These are phyloP conservation scores for Mrakia hoshinonis DNA, from an alignment of 768 basidiomycete genomes.

Conservation along the genomic window DNA sequence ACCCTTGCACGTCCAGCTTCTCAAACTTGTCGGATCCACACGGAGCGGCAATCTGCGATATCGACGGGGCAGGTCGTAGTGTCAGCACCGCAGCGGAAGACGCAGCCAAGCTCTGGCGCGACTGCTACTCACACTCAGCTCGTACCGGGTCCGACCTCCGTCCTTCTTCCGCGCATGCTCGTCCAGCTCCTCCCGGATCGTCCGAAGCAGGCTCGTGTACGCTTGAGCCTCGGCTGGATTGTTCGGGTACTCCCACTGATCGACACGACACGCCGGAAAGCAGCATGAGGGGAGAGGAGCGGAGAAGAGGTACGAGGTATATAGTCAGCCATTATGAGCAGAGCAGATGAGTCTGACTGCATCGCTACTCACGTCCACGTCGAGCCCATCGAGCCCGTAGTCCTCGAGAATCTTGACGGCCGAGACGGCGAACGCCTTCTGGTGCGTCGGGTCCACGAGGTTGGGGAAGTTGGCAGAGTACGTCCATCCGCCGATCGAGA, in stretches of 20 bases:
- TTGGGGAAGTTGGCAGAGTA: conserved; percentile 80
- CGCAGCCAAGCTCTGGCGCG: conserved; percentile 45
- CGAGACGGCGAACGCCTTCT: conserved; percentile 70
- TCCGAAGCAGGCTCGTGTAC: conserved; percentile 70
- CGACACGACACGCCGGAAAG: background rate
- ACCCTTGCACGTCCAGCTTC: conserved; percentile 57
- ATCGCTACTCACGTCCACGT: conserved; percentile 73
- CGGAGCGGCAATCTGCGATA: conserved; percentile 55
- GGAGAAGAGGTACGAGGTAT: background rate
- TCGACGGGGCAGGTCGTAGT: background rate
- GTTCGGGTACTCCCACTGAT: conserved; percentile 71
- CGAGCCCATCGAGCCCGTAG: conserved; percentile 84
- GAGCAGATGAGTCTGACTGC: conserved; percentile 3
- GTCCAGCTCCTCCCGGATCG: conserved; percentile 67
- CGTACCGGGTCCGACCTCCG: conserved; percentile 50
- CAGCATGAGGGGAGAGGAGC: background rate
- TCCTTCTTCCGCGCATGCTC: conserved; percentile 62
- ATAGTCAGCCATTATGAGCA: background rate
- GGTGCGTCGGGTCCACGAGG: conserved; percentile 55
- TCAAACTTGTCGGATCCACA: conserved; percentile 81
- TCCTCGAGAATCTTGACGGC: conserved; percentile 75
- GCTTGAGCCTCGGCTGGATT: conserved; percentile 68
- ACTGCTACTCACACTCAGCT: conserved; percentile 56
- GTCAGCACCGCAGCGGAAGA: conserved; percentile 11
- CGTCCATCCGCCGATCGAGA: conserved; percentile 69